Evolutionary conservation across 371 early-diverging fungal genomes (phyloP).

Genomic region (Rhizopus stolonifer): DNA sequence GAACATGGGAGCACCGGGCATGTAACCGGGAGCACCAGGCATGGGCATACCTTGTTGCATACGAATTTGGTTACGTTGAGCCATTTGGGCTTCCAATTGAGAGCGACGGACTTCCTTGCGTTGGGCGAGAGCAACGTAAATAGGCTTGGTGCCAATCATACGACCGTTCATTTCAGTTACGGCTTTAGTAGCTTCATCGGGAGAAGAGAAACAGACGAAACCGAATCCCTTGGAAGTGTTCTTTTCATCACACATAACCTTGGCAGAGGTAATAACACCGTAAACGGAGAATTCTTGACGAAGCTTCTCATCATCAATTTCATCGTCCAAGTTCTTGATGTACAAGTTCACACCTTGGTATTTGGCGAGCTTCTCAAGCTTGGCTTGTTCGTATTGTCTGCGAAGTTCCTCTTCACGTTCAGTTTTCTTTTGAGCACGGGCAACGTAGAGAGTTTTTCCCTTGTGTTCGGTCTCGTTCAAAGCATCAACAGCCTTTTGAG

Average conservation of each 20-base stretch:
- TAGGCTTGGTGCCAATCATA: conserved; percentile 81
- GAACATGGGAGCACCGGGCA: conserved; percentile 44
- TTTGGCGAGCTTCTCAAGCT: conserved; percentile 83
- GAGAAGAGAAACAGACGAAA: conserved; percentile 75
- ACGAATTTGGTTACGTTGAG: conserved; percentile 71
- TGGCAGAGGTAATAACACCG: conserved; percentile 86
- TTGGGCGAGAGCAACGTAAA: conserved; percentile 91
- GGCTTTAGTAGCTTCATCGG: conserved; percentile 77
- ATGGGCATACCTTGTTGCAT: conserved; percentile 20
- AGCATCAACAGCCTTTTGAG: conserved; percentile 80
- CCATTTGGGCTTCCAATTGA: conserved; percentile 81
- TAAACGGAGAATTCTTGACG: conserved; percentile 83
- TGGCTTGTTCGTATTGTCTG: conserved; percentile 77
- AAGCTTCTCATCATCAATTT: conserved; percentile 80
- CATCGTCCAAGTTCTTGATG: conserved; percentile 90
- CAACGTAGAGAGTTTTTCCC: conserved; percentile 84
- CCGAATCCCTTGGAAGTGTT: conserved; percentile 66
- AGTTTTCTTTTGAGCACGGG: conserved; percentile 91
- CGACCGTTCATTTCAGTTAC: conserved; percentile 79
- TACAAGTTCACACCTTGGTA: conserved; percentile 92
- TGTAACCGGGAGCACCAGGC: conserved; percentile 28
- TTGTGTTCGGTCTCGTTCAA: conserved; percentile 79
- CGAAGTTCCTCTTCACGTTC: conserved; percentile 92
- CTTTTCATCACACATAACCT: conserved; percentile 88
- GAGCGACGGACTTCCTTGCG: conserved; percentile 83